These are phyloP conservation scores for Adansonia madagascariensis DNA, from an alignment of 441 rosid species.

Conservation along the genomic window DNA sequence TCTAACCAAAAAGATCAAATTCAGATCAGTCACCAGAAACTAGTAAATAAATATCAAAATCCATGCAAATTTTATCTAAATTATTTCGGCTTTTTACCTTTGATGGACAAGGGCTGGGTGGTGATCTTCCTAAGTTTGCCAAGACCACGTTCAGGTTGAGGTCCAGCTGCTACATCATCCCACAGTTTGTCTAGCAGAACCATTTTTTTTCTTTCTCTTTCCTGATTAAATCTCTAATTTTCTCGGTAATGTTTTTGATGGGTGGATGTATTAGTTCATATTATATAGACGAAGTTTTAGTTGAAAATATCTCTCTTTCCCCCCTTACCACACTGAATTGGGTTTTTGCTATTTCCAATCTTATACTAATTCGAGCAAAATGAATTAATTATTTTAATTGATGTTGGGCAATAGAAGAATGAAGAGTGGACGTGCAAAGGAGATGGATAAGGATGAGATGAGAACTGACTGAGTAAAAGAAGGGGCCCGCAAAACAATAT, in stretches of 20 bases:
- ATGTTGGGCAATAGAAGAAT: slow-evolving; percentile 21
- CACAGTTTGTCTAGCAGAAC: slow-evolving; percentile 79
- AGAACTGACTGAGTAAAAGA: slow-evolving; percentile 20
- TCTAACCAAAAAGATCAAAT: slow-evolving; percentile 12
- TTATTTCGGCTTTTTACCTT: slow-evolving; percentile 38
- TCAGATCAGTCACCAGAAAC: neutral
- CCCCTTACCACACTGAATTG: neutral
- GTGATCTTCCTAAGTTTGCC: slow-evolving; percentile 75
- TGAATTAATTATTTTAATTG: neutral
- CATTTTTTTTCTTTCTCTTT: slow-evolving; percentile 27
- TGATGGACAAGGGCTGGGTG: slow-evolving; percentile 43
- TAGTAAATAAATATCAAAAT: slow-evolving; percentile 21
- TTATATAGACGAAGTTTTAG: slow-evolving; percentile 29
- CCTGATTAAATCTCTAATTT: neutral
- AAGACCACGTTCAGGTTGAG: slow-evolving; percentile 86
- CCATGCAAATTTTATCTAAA: slow-evolving; percentile 11
- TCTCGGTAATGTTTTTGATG: neutral
- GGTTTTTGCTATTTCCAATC: slow-evolving; percentile 24
- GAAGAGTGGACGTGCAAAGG: slow-evolving; percentile 27
- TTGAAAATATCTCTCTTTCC: neutral
- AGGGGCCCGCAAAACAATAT: slow-evolving; percentile 47
- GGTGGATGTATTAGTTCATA: slow-evolving; percentile 10
- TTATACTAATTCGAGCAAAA: neutral
- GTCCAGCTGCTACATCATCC: slow-evolving; percentile 93
- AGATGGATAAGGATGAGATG: slow-evolving; percentile 51